Evolutionary conservation across 768 basidiomycete genomes (phyloP).

Genomic region (Calocera cornea): DNA sequence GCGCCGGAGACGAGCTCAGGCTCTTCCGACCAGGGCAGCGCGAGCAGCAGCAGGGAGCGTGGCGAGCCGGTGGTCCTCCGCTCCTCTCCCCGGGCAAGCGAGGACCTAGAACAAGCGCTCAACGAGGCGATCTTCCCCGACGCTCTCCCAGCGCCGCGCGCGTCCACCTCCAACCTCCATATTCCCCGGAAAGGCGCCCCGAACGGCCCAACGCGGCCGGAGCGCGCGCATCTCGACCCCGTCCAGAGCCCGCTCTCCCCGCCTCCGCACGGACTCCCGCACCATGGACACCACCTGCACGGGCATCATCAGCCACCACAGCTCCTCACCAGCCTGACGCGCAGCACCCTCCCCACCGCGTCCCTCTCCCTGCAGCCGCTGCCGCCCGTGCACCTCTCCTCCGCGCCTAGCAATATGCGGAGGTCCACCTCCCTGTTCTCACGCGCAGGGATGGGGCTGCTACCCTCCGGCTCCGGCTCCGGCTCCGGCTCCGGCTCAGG

Average conservation of each 20-base stretch:
- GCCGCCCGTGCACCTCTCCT: neutral
- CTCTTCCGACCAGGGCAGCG: too few relatives aligned
- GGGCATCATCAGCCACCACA: too few relatives aligned
- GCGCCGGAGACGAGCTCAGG: too few relatives aligned
- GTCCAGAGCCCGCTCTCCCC: neutral
- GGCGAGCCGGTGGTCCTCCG: neutral
- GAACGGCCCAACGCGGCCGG: neutral
- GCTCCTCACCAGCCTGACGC: constrained; percentile 37
- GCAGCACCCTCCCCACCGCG: constrained; percentile 49
- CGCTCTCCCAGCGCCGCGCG: neutral
- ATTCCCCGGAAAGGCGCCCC: neutral
- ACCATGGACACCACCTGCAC: neutral
- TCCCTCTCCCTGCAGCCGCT: constrained; percentile 25
- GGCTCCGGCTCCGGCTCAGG: too few relatives aligned
- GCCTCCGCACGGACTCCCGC: neutral
- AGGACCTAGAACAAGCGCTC: neutral
- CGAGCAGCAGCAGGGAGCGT: neutral
- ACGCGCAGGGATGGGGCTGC: neutral
- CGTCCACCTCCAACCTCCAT: neutral
- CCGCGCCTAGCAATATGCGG: neutral
- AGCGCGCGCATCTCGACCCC: neutral
- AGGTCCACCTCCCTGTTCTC: neutral
- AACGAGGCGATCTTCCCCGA: neutral
- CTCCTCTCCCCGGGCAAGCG: neutral
- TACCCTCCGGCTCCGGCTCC: too few relatives aligned